phyloP scores from a whole-genome alignment of 805 yeast genomes.

The Teunomyces aglyptinius region DNA sequence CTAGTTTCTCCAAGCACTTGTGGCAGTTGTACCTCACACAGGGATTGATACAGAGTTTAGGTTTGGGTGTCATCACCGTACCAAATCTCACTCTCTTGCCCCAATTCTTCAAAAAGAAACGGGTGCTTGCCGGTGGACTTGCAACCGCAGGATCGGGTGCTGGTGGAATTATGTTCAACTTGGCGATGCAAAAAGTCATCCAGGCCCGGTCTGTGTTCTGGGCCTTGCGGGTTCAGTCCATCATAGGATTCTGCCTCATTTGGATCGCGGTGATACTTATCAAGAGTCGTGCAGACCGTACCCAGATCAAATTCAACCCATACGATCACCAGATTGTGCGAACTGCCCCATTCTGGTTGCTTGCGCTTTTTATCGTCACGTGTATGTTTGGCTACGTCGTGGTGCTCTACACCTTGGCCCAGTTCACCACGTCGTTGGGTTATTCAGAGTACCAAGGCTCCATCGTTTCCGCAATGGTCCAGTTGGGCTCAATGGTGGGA shows the following conservation, averaged over 20 bases:
- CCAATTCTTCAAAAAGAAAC: conserved; percentile 20
- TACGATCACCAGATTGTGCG: conserved; percentile 13
- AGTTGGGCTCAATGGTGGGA: conserved; percentile 19
- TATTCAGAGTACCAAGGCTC: conserved; percentile 22
- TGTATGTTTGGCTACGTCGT: conserved; percentile 26
- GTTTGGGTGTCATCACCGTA: conserved; percentile 20
- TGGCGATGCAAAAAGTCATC: conserved; percentile 24
- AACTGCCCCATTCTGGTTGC: conserved; percentile 16
- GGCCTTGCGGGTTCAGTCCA: conserved; percentile 22
- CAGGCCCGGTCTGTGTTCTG: conserved; percentile 17
- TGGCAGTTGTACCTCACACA: conserved; percentile 26
- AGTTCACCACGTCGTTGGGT: conserved; percentile 21
- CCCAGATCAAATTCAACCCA: conserved; percentile 11
- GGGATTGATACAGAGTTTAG: conserved; percentile 22
- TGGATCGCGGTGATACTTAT: conserved; percentile 8
- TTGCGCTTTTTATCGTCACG: conserved; percentile 15
- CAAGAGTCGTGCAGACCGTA: conserved; percentile 12
- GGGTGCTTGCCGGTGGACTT: conserved; percentile 19
- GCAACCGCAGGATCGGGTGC: conserved; percentile 23
- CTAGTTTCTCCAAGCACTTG: conserved; percentile 16
- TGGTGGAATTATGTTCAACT: conserved; percentile 22
- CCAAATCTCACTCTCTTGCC: conserved; percentile 21
- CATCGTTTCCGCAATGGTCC: conserved; percentile 25
- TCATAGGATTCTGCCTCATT: conserved; percentile 9
- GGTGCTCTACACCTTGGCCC: conserved; percentile 23